Evolutionary conservation across 2,329 filamentous ascomycete genomes (phyloP), one percentile per base, ranked within the genome.

Genomic region (Diaporthe nobilis): DNA sequence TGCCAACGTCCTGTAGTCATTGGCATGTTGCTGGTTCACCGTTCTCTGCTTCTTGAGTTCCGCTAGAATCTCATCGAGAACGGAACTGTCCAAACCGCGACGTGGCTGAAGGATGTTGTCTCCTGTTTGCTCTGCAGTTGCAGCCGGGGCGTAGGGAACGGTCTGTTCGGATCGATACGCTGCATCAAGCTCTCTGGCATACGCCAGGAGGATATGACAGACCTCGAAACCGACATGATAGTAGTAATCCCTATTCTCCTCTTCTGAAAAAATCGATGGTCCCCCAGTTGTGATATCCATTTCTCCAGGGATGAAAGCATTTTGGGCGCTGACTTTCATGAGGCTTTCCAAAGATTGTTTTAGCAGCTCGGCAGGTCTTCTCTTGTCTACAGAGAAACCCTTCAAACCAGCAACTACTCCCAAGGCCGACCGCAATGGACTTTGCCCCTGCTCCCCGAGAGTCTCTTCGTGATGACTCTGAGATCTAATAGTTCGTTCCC

Each of bases 391-490:
- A 1, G 42, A 25, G 4, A 13, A 42, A 0, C 17, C 47, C 15
- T 51, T 65, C 3, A 42, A 34, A 13, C 72, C 74, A 17, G 71
- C 75, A 13, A 77, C 7, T 2, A 78, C 57, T 1, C 65, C 72
- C 3, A 77, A 28, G 0, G 58, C 77, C 39, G 71, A 78, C 4
- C 77, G 76, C 20, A 79, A 51, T 10, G 73, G 28, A 39, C 78
- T 79, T 9, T 74, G 57, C 77, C 77, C 78, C 13, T 44, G 20
- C 4, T 78, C 74, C 8, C 77, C 74, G 7, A 68, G 28, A n/a
- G 77, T 77, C 4, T 76, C 67, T 0, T 76, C 71, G 67, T 78
- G 73, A 2, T 39, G 49, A 25, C 49, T 22, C 47, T 79, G 78
- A 4, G 74, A 42, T 31, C 75, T 22, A 12, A 78, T 53, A 0